Evolutionary conservation across 129 eudicot genomes (phyloP), one percentile per base, ranked within the genome.

Genomic region (Mikania micrantha): DNA sequence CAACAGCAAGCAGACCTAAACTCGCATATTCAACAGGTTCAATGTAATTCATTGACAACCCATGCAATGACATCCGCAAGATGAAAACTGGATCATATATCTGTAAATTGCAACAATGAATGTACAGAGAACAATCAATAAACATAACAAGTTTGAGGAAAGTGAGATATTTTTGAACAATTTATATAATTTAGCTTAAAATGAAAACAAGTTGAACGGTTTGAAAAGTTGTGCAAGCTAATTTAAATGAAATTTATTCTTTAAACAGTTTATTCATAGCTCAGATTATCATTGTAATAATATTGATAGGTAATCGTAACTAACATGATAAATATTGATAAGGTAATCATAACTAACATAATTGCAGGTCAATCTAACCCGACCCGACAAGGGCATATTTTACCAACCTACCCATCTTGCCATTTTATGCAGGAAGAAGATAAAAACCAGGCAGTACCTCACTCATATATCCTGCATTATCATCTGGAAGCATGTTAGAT

Each of bases 81-180:
- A 93, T 84, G 81, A 84, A 93, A 71, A 89, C 86, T 28, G 98
- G 96, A 73, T 93, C 96, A 78, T 93, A 93, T 29, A 72, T 71
- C 53, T 64, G 85, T 57, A 84, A 60, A 67, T 40, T 52, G 28
- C 75, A 83, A 60, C 58, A 64, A 39, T 35, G 8, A 67, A 70
- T 50, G 78, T 57, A 65, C 32, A 17, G 35, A 62, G n/a, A 52
- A 22, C 59, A 10, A 52, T 21, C 31, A 52, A 52, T 52, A n/a
- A 52, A 20, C 19, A n/a, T n/a, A n/a, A 12, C n/a, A 52, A 8
- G 12, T 27, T 49, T 7, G 22, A 3, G n/a, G 6, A n/a, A n/a
- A n/a, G 19, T 12, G 48, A 42, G 41, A 9, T 34, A 35, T 10
- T 5, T 9, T 19, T 32, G 34, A 35, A n/a, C 11, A 13, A 34